Base-by-base conservation (phyloP, 306 rosid genomes). In the Chamaecrista fasciculata region DNA sequence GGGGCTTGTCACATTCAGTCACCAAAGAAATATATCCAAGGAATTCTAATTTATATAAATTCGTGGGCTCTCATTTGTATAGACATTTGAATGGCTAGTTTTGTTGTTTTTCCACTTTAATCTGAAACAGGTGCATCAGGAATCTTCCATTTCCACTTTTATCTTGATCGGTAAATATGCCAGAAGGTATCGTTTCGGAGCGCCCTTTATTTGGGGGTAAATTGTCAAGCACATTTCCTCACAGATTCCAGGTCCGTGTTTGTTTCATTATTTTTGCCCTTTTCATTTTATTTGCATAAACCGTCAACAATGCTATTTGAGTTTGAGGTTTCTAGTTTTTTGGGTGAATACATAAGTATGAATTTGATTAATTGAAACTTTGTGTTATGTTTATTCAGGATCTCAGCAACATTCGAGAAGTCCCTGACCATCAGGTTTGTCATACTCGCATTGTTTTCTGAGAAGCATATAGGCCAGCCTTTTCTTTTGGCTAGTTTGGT, bases 401-500 rank as follows among this genome's bases (percentile, higher is more conserved):
- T 69, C 84, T 86, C 70, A 90, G 97, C 62, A 43, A 83, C 57
- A 74, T 93, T 69, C 86, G 98, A 25, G 72, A 90, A 79, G 98
- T 93, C 21, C 97, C 97, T 28, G 86, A 85, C 83, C 96, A 93
- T 77, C 97, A 90, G 94, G 98, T 88, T 66, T 48, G 78, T 24
- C 46, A 1, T 33, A 31, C 28, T 66, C 56, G 57, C 23, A 15
- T 42, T 42, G 24, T 57, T 55, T 55, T 55, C n/a, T 25, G 37
- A 3, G 3, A 56, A 6, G 62, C 12, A 26, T 15, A 55, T 6
- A 28, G 15, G 39, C 15, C 36, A 26, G 7, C 33, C 39, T 28
- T 55, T 12, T 28, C 21, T 26, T 4, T 55, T n/a, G n/a, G n/a
- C n/a, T n/a, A n/a, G n/a, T n/a, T 25, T 55, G 11, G 26, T 53